Conservation (phyloP, 2,329 filamentous ascomycete species). For the Aureobasidium subglaciale region DNA sequence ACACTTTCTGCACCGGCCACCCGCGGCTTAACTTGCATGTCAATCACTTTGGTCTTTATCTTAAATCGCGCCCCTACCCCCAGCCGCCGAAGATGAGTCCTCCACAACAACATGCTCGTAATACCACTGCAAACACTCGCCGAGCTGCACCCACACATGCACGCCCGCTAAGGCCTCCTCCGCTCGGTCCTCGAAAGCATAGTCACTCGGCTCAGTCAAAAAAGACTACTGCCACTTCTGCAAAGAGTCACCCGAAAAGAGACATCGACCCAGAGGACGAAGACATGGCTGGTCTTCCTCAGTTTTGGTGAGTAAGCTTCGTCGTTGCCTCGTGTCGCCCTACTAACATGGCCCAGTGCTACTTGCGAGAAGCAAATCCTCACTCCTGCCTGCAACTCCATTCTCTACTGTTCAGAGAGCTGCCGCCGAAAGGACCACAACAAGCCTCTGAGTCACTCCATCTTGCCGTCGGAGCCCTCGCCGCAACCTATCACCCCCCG, state of each 20-base stretch:
- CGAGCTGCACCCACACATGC: not conserved
- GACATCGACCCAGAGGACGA: conserved; percentile 37
- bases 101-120: conserved; percentile 11
- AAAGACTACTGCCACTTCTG: conserved; percentile 9
- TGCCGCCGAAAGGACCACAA: conserved; percentile 41
- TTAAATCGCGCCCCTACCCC: not conserved
- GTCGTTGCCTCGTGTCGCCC: not conserved
- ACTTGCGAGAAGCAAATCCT: conserved; percentile 61
- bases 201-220: conserved; percentile 2
- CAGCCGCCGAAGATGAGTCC: conserved; percentile 7
- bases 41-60: conserved; percentile 9
- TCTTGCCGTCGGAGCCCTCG: conserved; percentile 18
- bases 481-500: conserved; percentile 18
- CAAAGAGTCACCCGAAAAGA: conserved; percentile 19
- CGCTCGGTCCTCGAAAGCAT: conserved; percentile 1
- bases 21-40: not conserved
- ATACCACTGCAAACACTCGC: conserved; percentile 1
- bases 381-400: conserved; percentile 47
- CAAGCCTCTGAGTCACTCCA: conserved; percentile 29
- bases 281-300: conserved; percentile 46
- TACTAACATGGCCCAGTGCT: conserved; percentile 37
- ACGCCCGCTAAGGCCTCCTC: not conserved
- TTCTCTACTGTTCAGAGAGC: conserved; percentile 59
- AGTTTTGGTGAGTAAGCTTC: conserved; percentile 42
- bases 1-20: not conserved